Evolutionary conservation across 2,329 filamentous ascomycete genomes (phyloP).

Genomic region (Fusarium cicatricum): DNA sequence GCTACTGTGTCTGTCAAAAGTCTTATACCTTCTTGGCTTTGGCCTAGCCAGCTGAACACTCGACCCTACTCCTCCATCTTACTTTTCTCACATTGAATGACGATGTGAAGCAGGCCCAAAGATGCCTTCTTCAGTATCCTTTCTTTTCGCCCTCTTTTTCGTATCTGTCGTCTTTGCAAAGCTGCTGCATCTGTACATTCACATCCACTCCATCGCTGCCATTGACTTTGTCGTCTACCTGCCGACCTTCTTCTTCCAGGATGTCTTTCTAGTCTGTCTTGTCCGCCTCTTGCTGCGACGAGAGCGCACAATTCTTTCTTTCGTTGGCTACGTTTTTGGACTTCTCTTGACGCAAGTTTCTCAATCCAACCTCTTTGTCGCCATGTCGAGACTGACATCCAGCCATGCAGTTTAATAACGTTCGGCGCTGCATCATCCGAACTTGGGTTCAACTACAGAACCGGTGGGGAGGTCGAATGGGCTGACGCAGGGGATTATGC

Average conservation of each 20-base stretch:
- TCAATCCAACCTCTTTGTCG: neutral
- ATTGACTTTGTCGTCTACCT: conserved; percentile 42
- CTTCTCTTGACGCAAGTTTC: conserved; percentile 35
- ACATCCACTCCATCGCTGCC: conserved; percentile 36
- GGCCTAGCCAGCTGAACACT: conserved; percentile 18
- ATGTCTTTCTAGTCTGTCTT: conserved; percentile 36
- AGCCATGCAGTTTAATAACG: conserved; percentile 35
- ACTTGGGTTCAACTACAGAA: conserved; percentile 43
- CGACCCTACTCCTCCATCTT: conserved; percentile 9
- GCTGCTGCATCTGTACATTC: conserved; percentile 39
- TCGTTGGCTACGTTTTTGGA: conserved; percentile 32
- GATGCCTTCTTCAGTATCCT: conserved; percentile 38
- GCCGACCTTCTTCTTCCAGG: conserved; percentile 42
- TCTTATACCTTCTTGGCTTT: conserved; percentile 36
- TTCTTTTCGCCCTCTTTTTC: conserved; percentile 41
- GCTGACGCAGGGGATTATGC: conserved; percentile 42
- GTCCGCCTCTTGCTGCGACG: conserved; percentile 38
- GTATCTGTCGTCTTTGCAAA: conserved; percentile 42
- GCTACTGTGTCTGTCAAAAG: conserved; percentile 21
- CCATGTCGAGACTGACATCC: conserved; percentile 15
- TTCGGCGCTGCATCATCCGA: conserved; percentile 43
- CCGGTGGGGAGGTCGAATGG: conserved; percentile 46
- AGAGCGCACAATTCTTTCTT: conserved; percentile 32
- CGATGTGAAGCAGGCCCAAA: conserved; percentile 33
- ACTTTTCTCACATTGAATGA: conserved; percentile 7